These are phyloP conservation scores for Astrephomene gubernaculifera DNA, from an alignment of 139 green algal genomes.

Conservation along the genomic window DNA sequence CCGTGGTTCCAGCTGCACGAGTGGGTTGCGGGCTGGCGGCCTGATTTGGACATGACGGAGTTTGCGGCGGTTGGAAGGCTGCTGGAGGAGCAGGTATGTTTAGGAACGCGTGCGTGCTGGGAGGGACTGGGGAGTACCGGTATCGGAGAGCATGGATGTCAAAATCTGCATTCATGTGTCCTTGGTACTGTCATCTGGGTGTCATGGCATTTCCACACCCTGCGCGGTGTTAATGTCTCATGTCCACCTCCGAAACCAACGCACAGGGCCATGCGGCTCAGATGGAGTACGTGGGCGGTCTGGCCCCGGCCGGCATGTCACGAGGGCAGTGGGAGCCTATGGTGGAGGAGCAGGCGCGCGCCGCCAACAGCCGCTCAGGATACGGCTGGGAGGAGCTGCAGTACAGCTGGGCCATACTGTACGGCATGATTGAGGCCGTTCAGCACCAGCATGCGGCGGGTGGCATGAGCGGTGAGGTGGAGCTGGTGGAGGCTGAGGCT, in stretches of 20 bases:
- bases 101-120: neutral
- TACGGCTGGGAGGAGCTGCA: conserved; percentile 67
- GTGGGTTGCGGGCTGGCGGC: conserved; percentile 52
- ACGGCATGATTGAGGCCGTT: conserved; percentile 38
- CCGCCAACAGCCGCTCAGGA: neutral
- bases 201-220: too few relatives aligned
- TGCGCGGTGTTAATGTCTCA: too few relatives aligned
- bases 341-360: conserved; percentile 39
- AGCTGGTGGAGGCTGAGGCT: neutral
- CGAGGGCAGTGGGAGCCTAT: conserved; percentile 48
- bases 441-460: neutral
- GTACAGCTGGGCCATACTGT: conserved; percentile 62
- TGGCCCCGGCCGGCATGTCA: conserved; percentile 42
- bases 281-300: conserved; percentile 55
- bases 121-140: neutral
- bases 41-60: conserved; percentile 57
- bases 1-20: conserved; percentile 66
- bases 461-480: too few relatives aligned
- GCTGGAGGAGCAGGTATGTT: conserved; percentile 39
- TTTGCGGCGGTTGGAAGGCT: conserved; percentile 24
- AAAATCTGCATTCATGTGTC: too few relatives aligned
- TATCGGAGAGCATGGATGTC: too few relatives aligned
- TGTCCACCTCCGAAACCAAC: too few relatives aligned
- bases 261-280: conserved; percentile 51
- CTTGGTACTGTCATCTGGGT: too few relatives aligned